These are phyloP conservation scores for Inonotus obliquus DNA, from an alignment of 1,284 basidiomycete species.

Conservation along the genomic window DNA sequence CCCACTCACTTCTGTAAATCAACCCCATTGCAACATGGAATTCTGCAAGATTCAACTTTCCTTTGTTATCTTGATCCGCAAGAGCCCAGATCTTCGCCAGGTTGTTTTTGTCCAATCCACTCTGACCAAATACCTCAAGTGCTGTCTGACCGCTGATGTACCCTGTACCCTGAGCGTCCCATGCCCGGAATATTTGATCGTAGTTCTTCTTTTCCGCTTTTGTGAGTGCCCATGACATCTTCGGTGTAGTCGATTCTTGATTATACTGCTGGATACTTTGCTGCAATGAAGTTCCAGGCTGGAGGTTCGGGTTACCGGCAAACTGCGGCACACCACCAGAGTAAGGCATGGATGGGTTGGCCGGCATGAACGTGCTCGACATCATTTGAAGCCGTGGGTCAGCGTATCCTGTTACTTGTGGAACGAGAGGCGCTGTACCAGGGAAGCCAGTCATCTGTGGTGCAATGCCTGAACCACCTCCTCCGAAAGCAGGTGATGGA, in stretches of 20 bases:
- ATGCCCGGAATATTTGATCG: slow-evolving; percentile 94
- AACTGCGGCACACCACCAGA: slow-evolving; percentile 65
- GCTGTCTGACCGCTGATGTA: slow-evolving; percentile 89
- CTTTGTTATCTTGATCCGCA: slow-evolving; percentile 86
- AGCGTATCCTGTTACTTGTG: slow-evolving; percentile 79
- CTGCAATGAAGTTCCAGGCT: slow-evolving; percentile 54
- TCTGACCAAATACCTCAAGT: slow-evolving; percentile 92
- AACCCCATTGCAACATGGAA: slow-evolving; percentile 99
- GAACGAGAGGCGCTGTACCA: slow-evolving; percentile 50
- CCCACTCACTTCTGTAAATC: slow-evolving; percentile 82
- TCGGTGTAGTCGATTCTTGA: slow-evolving; percentile 65
- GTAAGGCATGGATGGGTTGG: slow-evolving; percentile 59
- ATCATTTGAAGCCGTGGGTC: slow-evolving; percentile 84
- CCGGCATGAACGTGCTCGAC: slow-evolving; percentile 84
- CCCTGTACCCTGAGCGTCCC: slow-evolving; percentile 82
- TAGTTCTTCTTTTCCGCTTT: slow-evolving; percentile 96
- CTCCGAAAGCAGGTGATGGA: slow-evolving; percentile 36
- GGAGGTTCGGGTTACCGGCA: slow-evolving; percentile 50
- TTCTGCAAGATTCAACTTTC: slow-evolving; percentile 92
- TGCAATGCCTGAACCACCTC: slow-evolving; percentile 31
- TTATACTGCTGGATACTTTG: slow-evolving; percentile 80
- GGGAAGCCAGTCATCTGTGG: slow-evolving; percentile 59
- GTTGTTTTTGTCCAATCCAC: slow-evolving; percentile 85
- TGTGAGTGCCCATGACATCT: slow-evolving; percentile 85
- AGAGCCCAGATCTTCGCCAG: slow-evolving; percentile 94